Conservation (phyloP, 306 rosid genomes). For the Canavalia ensiformis region DNA sequence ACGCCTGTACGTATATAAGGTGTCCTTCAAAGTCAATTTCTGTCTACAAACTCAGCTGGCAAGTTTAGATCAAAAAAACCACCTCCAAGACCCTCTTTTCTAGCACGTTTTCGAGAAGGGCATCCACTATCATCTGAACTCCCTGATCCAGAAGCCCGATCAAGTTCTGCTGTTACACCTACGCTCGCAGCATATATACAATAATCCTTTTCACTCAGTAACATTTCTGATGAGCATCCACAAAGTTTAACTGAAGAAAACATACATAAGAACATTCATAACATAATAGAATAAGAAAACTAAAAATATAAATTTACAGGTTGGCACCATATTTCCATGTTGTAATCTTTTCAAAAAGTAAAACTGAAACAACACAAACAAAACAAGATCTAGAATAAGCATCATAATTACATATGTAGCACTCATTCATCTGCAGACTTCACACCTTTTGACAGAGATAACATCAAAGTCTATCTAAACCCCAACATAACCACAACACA, state of each 20-base stretch:
- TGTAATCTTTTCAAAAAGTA: not conserved
- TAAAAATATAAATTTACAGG: constrained; percentile 11
- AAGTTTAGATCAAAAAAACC: constrained; percentile 91
- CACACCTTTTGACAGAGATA: constrained; percentile 23
- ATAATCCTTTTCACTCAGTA: constrained; percentile 59
- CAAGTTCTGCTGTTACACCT: constrained; percentile 72
- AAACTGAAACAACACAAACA: constrained; percentile 26
- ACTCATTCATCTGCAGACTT: constrained; percentile 35
- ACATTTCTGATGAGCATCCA: constrained; percentile 58
- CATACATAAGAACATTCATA: constrained; percentile 46
- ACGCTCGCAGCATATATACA: constrained; percentile 61
- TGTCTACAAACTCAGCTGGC: constrained; percentile 88
- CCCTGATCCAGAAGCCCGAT: constrained; percentile 76
- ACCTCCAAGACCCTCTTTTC: constrained; percentile 66
- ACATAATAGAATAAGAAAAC: constrained; percentile 34
- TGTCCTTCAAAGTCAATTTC: constrained; percentile 69
- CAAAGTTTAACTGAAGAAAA: constrained; percentile 53
- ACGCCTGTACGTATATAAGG: constrained; percentile 60
- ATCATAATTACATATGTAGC: not conserved
- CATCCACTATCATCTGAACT: constrained; percentile 74
- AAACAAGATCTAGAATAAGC: not conserved
- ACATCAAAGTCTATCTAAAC: constrained; percentile 28
- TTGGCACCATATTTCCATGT: constrained; percentile 26
- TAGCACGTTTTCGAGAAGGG: constrained; percentile 81
- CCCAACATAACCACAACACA: not conserved